Base-by-base conservation (phyloP, 1,139 yeast species). In the Yamadazyma sp. region DNA sequence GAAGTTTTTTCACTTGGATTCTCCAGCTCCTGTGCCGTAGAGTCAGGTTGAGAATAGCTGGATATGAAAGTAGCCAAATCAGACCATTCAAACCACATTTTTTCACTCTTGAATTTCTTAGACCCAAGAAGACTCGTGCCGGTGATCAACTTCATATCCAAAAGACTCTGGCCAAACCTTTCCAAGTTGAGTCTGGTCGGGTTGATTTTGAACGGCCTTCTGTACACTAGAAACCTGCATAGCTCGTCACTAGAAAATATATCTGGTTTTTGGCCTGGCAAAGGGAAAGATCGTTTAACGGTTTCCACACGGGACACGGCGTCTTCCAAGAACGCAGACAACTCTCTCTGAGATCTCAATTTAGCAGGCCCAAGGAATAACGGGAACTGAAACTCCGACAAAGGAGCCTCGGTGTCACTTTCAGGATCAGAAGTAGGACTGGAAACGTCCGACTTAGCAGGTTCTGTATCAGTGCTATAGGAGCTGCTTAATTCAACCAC, bases 11-110 rank as follows among this genome's bases (percentile, higher is more conserved):
- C 29, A 22, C 34, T 10, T 8, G 14, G 14, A 25, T 25, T 25
- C 4, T n/a, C 15, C 28, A 5, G 15, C 15, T 10, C 10, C 10
- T 13, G 18, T 9, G 12, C 13, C 34, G n/a, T n/a, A n/a, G n/a
- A n/a, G n/a, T n/a, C n/a, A n/a, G n/a, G n/a, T n/a, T 20, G 33
- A 22, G 32, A 22, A 35, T 43, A 54, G 12, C 48, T 48, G 6
- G 62, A 51, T 4, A 56, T 50, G 26, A 41, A 53, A 3, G 50
- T 28, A 6, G 73, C 67, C 31, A 61, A 46, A 12, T 67, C 73
- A 2, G 73, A 54, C 76, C 76, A 71, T 46, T 71, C 77, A 41
- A 69, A 68, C 76, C 76, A 70, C 66, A 68, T 61, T 2, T 67
- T 67, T 43, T 69, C 75, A 45, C 73, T 66, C 38, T 55, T 65